Evolutionary conservation across 441 rosid genomes (phyloP).

Genomic region (Viola pubescens): DNA sequence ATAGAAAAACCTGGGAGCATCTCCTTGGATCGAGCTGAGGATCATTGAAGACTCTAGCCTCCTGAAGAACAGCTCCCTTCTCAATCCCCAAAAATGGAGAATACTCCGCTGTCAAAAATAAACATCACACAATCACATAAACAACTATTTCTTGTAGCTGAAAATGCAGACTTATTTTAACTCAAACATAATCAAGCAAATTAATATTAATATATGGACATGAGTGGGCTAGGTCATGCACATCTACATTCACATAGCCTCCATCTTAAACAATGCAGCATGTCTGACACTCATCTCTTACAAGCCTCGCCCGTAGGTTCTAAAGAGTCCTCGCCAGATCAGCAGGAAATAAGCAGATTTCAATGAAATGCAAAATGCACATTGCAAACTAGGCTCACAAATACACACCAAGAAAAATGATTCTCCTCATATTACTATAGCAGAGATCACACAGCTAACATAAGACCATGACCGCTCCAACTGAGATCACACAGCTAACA

Average conservation of each 20-base stretch:
- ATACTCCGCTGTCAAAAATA: slow-evolving; percentile 58
- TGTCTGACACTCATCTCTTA: no score
- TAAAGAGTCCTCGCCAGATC: not conserved
- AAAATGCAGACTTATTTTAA: no score
- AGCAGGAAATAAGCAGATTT: not conserved
- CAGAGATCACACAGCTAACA: no score
- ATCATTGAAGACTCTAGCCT: slow-evolving; percentile 93
- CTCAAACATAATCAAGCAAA: no score
- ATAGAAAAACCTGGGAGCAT: slow-evolving; percentile 85
- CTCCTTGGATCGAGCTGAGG: slow-evolving; percentile 95
- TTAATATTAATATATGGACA: no score
- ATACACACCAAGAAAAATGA: not conserved
- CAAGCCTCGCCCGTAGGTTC: no score
- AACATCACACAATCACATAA: slow-evolving; percentile 15
- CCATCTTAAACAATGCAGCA: no score
- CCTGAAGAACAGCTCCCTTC: slow-evolving; percentile 99
- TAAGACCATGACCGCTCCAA: no score
- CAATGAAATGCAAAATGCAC: slow-evolving; percentile 17
- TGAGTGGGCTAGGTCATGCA: no score
- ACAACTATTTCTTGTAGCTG: not conserved
- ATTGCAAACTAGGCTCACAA: slow-evolving; percentile 17
- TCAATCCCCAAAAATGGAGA: slow-evolving; percentile 97
- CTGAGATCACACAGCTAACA: no score
- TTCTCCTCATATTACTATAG: no score
- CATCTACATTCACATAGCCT: no score